These are phyloP conservation scores for Nadsonia fulvescens DNA, from an alignment of 805 yeast genomes.

Conservation along the genomic window DNA sequence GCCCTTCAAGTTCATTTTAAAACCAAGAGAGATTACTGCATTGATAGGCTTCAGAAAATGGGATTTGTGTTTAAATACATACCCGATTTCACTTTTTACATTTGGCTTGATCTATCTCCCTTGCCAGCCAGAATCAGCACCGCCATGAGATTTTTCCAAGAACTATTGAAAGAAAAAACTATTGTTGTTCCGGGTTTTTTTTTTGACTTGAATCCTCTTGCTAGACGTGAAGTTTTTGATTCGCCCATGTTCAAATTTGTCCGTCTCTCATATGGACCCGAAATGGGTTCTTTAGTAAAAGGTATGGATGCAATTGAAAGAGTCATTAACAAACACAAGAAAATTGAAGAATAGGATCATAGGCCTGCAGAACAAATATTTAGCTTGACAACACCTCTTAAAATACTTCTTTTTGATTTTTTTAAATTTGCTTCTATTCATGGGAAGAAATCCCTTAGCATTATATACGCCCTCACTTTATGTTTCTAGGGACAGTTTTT, in stretches of 20 bases:
- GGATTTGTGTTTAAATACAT: slow-evolving; percentile 32
- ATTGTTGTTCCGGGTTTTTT: slow-evolving; percentile 47
- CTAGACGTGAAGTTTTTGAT: slow-evolving; percentile 30
- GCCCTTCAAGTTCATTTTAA: slow-evolving; percentile 41
- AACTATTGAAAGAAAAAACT: slow-evolving; percentile 39
- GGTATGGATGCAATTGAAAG: slow-evolving; percentile 47
- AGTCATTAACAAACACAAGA: slow-evolving; percentile 15
- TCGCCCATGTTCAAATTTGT: slow-evolving; percentile 43
- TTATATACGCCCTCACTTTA: too few species aligned
- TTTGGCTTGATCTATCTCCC: slow-evolving; percentile 39
- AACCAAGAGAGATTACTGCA: slow-evolving; percentile 37
- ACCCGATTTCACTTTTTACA: slow-evolving; percentile 41
- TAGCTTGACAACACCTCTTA: too few species aligned
- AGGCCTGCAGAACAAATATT: too few species aligned
- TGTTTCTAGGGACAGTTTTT: too few species aligned
- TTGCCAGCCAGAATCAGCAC: slow-evolving; percentile 38
- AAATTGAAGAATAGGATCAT: slow-evolving; percentile 1
- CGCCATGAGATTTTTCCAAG: slow-evolving; percentile 46
- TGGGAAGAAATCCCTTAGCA: too few species aligned
- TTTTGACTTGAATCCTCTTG: slow-evolving; percentile 39
- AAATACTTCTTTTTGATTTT: too few species aligned
- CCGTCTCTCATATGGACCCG: slow-evolving; percentile 44
- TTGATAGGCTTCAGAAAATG: slow-evolving; percentile 30
- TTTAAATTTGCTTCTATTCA: too few species aligned
- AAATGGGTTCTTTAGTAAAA: slow-evolving; percentile 27